Percentiles rank a stretch among this genome's conserved stretches.
phyloP scores from a whole-genome alignment of 176 grass and related monocot genomes.

The bread wheat (Triticum aestivum) region DNA sequence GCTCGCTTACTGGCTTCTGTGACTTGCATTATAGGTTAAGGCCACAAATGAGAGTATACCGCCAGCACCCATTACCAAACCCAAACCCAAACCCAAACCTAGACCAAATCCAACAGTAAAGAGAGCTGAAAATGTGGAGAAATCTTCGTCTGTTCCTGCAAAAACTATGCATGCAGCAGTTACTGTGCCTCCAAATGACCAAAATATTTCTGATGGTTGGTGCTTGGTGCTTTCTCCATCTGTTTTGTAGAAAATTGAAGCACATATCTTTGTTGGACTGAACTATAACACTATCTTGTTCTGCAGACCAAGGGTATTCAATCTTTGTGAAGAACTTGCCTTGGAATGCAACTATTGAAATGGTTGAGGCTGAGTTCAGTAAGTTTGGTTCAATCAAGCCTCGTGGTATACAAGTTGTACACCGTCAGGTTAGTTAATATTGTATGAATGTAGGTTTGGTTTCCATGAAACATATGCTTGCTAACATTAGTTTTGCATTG shows the following conservation, averaged over 20 bases:
- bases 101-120: conserved; percentile 33
- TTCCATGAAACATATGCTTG: not conserved
- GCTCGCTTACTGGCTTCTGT: not conserved
- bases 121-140: conserved; percentile 46
- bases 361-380: conserved; percentile 66
- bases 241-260: not conserved
- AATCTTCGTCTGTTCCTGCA: conserved; percentile 27
- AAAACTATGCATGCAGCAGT: conserved; percentile 31
- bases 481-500: conserved; percentile 35
- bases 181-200: conserved; percentile 26
- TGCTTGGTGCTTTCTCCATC: conserved; percentile 26
- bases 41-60: conserved; percentile 43
- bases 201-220: conserved; percentile 46
- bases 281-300: conserved; percentile 9
- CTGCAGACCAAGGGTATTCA: conserved; percentile 57
- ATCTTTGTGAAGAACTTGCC: conserved; percentile 84
- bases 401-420: conserved; percentile 82
- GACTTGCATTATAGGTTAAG: conserved; percentile 35
- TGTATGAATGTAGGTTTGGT: not conserved
- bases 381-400: conserved; percentile 82
- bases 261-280: not conserved
- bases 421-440: conserved; percentile 53
- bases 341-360: conserved; percentile 48
- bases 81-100: conserved; percentile 30
- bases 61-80: conserved; percentile 30